A percentile compares a stretch with the other conserved stretches of the same genome.
Evolutionary conservation across 2,329 filamentous ascomycete genomes (phyloP).

Genomic region (Aspergillus udagawae): DNA sequence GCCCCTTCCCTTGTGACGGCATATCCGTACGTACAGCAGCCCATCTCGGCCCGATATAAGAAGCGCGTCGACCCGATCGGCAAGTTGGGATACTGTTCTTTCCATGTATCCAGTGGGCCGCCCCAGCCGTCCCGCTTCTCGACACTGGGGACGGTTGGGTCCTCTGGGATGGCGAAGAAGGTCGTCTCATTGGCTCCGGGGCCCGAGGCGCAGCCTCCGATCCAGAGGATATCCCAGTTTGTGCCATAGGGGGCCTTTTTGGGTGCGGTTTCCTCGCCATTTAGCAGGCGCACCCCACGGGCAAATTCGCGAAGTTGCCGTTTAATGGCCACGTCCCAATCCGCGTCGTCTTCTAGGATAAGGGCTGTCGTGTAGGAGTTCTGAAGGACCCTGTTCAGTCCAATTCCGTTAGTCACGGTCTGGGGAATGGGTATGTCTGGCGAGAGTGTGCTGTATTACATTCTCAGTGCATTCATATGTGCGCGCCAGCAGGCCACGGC

Average conservation of each 20-base stretch:
- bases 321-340: constrained; percentile 54
- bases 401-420: background rate
- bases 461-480: constrained; percentile 37
- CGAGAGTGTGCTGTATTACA: background rate
- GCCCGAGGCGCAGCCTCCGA: constrained; percentile 46
- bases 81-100: constrained; percentile 3
- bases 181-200: constrained; percentile 25
- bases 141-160: constrained; percentile 23
- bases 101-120: constrained; percentile 18
- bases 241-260: constrained; percentile 47
- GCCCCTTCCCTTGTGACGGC: constrained; percentile 37
- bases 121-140: constrained; percentile 17
- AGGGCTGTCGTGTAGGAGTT: constrained; percentile 46
- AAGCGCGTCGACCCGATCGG: constrained; percentile 2
- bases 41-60: background rate
- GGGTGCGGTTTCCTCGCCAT: constrained; percentile 22
- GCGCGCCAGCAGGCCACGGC: constrained; percentile 43
- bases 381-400: constrained; percentile 37
- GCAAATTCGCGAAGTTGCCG: constrained; percentile 44
- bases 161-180: constrained; percentile 27
- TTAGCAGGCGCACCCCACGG: constrained; percentile 27
- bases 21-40: constrained; percentile 24
- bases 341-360: constrained; percentile 55
- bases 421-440: background rate
- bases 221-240: constrained; percentile 52